phyloP scores from a whole-genome alignment of 1,139 yeast genomes.

The Pichia kudriavzevii region DNA sequence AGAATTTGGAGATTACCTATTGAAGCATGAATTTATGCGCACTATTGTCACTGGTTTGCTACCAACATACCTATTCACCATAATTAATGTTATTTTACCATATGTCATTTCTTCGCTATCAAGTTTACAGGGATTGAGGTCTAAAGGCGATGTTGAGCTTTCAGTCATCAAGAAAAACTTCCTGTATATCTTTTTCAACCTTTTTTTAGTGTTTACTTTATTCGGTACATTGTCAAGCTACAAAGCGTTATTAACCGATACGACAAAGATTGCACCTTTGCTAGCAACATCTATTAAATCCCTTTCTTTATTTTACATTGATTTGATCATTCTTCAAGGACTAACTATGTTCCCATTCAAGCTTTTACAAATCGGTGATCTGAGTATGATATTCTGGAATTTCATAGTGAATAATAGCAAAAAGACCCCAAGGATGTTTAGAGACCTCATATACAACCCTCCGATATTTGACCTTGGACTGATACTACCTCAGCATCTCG shows the following conservation, averaged over 20 bases:
- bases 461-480: slow-evolving; percentile 60
- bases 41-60: slow-evolving; percentile 69
- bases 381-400: slow-evolving; percentile 37
- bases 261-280: slow-evolving; percentile 71
- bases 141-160: slow-evolving; percentile 75
- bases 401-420: slow-evolving; percentile 33
- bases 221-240: slow-evolving; percentile 68
- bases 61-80: slow-evolving; percentile 69
- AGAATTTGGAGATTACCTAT: slow-evolving; percentile 54
- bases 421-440: slow-evolving; percentile 51
- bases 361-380: slow-evolving; percentile 47
- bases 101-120: slow-evolving; percentile 69
- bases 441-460: slow-evolving; percentile 47
- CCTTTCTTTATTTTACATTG: slow-evolving; percentile 72
- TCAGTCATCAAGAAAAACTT: slow-evolving; percentile 76
- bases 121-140: slow-evolving; percentile 63
- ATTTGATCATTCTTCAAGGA: slow-evolving; percentile 75
- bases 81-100: slow-evolving; percentile 67
- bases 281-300: slow-evolving; percentile 65
- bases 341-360: slow-evolving; percentile 79
- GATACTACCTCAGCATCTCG: slow-evolving; percentile 57
- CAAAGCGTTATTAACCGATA: slow-evolving; percentile 63
- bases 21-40: slow-evolving; percentile 48
- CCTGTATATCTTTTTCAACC: slow-evolving; percentile 74
- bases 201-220: slow-evolving; percentile 75